phyloP scores from a whole-genome alignment of 805 yeast genomes.

The Lipomyces yamadae region DNA sequence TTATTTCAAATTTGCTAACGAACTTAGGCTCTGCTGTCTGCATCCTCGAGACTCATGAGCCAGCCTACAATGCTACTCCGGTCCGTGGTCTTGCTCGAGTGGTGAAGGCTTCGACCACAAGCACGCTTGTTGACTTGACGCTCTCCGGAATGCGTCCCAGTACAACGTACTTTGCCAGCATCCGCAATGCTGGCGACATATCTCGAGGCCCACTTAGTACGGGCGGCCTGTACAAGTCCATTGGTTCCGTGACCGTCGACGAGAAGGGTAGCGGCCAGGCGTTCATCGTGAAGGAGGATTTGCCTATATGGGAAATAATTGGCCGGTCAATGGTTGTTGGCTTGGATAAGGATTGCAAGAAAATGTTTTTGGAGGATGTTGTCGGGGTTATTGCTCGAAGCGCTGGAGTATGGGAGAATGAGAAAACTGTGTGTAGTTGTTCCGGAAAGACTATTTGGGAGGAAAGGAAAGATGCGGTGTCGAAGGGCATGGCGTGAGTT shows the following conservation, averaged over 20 bases:
- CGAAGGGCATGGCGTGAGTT: slow-evolving; percentile 52
- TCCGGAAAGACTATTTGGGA: slow-evolving; percentile 97
- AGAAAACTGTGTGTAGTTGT: slow-evolving; percentile 90
- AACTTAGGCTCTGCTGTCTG: slow-evolving; percentile 79
- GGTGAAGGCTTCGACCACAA: slow-evolving; percentile 62
- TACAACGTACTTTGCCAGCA: slow-evolving; percentile 71
- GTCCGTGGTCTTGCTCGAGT: slow-evolving; percentile 88
- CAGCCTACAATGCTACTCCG: slow-evolving; percentile 54
- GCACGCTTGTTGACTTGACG: slow-evolving; percentile 75
- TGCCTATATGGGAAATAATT: slow-evolving; percentile 36
- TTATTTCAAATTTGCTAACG: background rate
- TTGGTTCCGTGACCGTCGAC: slow-evolving; percentile 47
- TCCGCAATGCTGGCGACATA: slow-evolving; percentile 75
- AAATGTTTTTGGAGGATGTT: slow-evolving; percentile 26
- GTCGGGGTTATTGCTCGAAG: slow-evolving; percentile 93
- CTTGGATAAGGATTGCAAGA: slow-evolving; percentile 44
- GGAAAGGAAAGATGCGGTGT: slow-evolving; percentile 78
- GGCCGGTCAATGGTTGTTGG: slow-evolving; percentile 56
- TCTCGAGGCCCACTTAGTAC: slow-evolving; percentile 73
- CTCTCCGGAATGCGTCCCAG: slow-evolving; percentile 65
- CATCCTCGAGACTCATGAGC: slow-evolving; percentile 74
- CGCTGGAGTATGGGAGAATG: slow-evolving; percentile 97
- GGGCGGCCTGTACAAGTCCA: slow-evolving; percentile 56
- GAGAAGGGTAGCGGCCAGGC: slow-evolving; percentile 33
- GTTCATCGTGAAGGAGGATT: slow-evolving; percentile 30